These are phyloP conservation scores for Neocucurbitaria cava DNA, from an alignment of 2,329 filamentous ascomycete species.

Conservation along the genomic window DNA sequence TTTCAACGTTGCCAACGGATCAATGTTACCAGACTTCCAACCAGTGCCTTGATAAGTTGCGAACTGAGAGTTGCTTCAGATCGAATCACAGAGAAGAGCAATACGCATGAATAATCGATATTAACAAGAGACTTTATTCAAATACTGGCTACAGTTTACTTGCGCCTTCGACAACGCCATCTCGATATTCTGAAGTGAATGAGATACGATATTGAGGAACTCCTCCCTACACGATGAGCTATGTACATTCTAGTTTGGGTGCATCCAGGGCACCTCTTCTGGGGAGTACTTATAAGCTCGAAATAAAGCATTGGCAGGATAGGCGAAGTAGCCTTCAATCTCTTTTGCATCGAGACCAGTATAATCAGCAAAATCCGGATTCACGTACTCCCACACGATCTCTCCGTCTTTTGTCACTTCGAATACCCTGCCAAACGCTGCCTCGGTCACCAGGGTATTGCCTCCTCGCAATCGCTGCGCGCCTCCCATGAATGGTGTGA, in stretches of 20 bases:
- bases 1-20: conserved; percentile 13
- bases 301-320: conserved; percentile 54
- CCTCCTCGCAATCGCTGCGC: conserved; percentile 52
- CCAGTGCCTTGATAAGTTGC: conserved; percentile 2
- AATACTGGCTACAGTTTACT: background rate
- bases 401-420: conserved; percentile 53
- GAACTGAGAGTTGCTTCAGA: background rate
- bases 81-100: background rate
- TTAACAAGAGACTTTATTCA: background rate
- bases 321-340: conserved; percentile 50
- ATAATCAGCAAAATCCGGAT: conserved; percentile 52
- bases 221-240: background rate
- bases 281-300: conserved; percentile 54
- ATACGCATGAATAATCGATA: background rate
- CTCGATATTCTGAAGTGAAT: background rate
- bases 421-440: conserved; percentile 53
- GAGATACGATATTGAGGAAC: background rate
- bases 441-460: conserved; percentile 55
- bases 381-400: conserved; percentile 55
- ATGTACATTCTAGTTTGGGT: conserved; percentile 6
- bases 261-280: conserved; percentile 51
- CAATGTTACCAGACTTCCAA: conserved; percentile 26
- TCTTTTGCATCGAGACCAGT: conserved; percentile 39
- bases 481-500: conserved; percentile 58
- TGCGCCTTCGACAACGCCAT: background rate